Conservation (phyloP, 148 eudicot genomes). For the Linanthus parryae region DNA sequence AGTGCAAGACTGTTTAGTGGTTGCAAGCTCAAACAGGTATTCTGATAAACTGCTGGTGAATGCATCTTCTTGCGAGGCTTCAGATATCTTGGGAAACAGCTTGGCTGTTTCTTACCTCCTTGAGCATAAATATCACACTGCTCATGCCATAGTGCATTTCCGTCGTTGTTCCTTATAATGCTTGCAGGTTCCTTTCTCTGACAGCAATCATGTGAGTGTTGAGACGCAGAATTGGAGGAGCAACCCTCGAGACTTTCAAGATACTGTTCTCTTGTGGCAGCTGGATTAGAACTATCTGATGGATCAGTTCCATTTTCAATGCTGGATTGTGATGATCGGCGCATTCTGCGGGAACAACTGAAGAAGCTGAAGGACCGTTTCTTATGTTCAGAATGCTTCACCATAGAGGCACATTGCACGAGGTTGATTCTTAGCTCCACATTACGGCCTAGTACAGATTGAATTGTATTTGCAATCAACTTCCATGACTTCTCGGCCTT, state of each 20-base stretch:
- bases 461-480: slow-evolving; percentile 71
- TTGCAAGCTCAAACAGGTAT: slow-evolving; percentile 19
- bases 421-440: slow-evolving; percentile 79
- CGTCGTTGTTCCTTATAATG: slow-evolving; percentile 64
- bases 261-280: slow-evolving; percentile 29
- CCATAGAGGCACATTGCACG: slow-evolving; percentile 7
- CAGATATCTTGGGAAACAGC: slow-evolving; percentile 38
- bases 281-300: slow-evolving; percentile 36
- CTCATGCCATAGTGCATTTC: slow-evolving; percentile 62
- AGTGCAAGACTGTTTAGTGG: slow-evolving; percentile 18
- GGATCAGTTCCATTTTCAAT: slow-evolving; percentile 40
- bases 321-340: slow-evolving; percentile 21
- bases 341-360: slow-evolving; percentile 52
- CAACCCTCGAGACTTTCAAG: slow-evolving; percentile 37
- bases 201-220: slow-evolving; percentile 35
- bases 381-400: slow-evolving; percentile 26
- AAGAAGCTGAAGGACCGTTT: slow-evolving; percentile 58
- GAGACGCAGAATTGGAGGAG: slow-evolving; percentile 52
- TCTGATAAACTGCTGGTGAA: slow-evolving; percentile 26
- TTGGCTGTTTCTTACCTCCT: slow-evolving; percentile 31
- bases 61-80: slow-evolving; percentile 30
- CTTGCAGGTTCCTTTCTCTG: slow-evolving; percentile 31
- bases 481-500: slow-evolving; percentile 98
- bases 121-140: slow-evolving; percentile 8
- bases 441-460: slow-evolving; percentile 57